Percentiles rank a stretch among this genome's conserved stretches.
These are phyloP conservation scores for Puccinia sorghi DNA, from an alignment of 1,284 basidiomycete species.

Conservation along the genomic window DNA sequence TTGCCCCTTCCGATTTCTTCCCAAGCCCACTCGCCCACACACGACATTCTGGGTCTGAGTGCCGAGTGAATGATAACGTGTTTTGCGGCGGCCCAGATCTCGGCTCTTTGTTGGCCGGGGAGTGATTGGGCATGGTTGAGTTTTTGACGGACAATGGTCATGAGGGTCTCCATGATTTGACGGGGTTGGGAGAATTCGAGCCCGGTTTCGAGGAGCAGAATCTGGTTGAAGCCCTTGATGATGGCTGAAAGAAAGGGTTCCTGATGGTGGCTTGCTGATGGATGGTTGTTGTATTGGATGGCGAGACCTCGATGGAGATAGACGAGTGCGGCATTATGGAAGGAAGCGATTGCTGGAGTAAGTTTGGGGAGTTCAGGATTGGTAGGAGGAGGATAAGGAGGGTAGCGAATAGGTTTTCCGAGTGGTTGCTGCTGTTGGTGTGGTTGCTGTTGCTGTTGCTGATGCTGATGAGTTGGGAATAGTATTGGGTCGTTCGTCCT, in stretches of 20 bases:
- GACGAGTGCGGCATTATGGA: slow-evolving; percentile 41
- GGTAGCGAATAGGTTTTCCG: background rate
- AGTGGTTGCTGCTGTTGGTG: background rate
- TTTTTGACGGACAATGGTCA: slow-evolving; percentile 15
- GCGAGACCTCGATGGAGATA: slow-evolving; percentile 25
- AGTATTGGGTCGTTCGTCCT: background rate
- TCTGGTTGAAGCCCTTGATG: slow-evolving; percentile 38
- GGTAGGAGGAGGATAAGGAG: background rate
- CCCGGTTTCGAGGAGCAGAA: slow-evolving; percentile 24
- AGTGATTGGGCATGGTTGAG: background rate
- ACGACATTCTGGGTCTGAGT: slow-evolving; percentile 1
- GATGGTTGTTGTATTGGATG: background rate
- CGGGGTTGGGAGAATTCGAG: slow-evolving; percentile 26
- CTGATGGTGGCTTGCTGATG: background rate
- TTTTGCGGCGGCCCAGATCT: slow-evolving; percentile 11
- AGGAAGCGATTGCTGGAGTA: slow-evolving; percentile 25
- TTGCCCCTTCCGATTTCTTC: slow-evolving; percentile 14
- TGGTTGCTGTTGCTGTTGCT: background rate
- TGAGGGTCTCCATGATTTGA: slow-evolving; percentile 9
- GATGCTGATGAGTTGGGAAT: slow-evolving; percentile 6
- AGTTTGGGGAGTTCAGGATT: background rate
- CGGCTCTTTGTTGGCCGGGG: background rate
- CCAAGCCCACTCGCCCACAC: slow-evolving; percentile 40
- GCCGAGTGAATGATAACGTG: slow-evolving; percentile 21
- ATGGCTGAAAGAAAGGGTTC: slow-evolving; percentile 31